Base-by-base conservation (phyloP, 768 basidiomycete genomes). In the Rhodotorula toruloides region DNA sequence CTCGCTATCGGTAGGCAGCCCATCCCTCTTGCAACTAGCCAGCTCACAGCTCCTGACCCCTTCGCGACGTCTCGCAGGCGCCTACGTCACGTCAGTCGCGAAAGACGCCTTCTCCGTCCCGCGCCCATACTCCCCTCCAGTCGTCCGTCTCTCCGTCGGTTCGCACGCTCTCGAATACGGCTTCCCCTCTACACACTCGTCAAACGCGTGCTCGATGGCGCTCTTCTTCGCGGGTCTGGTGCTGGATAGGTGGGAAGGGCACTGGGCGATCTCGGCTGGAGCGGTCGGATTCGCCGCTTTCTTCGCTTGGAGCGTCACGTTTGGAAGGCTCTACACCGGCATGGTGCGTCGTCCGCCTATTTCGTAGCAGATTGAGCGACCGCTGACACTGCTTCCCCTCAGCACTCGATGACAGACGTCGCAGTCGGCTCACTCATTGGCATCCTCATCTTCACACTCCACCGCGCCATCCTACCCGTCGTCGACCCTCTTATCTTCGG, bases 161-260 rank as follows among this genome's bases (percentile, higher is more conserved):
- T 62, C 54, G 25, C 74, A 76, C 53, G 65, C 66, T 0, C 63
- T 57, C 42, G 91, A 94, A 79, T 94, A 94, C 72, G 94, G 94
- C 31, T 94, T 97, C 75, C 93, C 92, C 0, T 94, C 91, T 0
- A 96, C 93, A 1, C 94, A 99, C 74, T 89, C 90, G 3, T 90
- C 92, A 13, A 94, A 96, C 77, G 84, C 86, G 59, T 83, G 91
- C 57, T 93, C 90, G 34, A 88, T 96, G 74, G 91, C 91, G 0
- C 82, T 97, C 6, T 90, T 89, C 78, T 81, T 90, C 66, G 86
- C 50, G 47, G 63, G 52, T 31, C 21, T 54, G 21, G 21, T 68
- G 13, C 22, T 61, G 22, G 36, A 40, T 14, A 43, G 42, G 17
- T 61, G 48, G 17, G 9, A 31, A 4, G 36, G 52, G 2, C 29